These are phyloP conservation scores for Cucurbita ficifolia DNA, from an alignment of 306 rosid genomes.

Conservation along the genomic window DNA sequence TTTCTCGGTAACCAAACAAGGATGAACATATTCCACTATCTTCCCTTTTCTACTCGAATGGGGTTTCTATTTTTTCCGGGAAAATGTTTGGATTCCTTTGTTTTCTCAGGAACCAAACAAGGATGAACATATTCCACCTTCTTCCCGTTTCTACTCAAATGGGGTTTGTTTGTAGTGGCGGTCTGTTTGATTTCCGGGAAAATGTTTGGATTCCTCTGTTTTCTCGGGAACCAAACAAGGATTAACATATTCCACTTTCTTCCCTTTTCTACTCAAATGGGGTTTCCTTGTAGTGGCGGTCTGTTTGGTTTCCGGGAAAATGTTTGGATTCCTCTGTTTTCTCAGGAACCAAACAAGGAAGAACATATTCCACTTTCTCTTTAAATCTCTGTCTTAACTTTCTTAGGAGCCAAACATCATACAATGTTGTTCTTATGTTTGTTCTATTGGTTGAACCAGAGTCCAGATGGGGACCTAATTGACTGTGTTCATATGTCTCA, in stretches of 20 bases:
- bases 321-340: background rate
- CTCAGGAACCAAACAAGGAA: background rate
- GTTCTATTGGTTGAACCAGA: conserved; percentile 36
- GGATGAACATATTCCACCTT: background rate
- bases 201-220: background rate
- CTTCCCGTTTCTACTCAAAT: background rate
- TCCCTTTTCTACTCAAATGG: conserved; percentile 3
- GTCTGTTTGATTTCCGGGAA: background rate
- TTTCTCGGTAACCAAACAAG: background rate
- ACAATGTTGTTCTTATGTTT: background rate
- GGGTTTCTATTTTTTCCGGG: background rate
- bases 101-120: background rate
- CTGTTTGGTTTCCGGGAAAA: background rate
- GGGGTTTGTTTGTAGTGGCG: background rate
- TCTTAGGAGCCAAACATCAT: background rate
- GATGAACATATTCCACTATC: background rate
- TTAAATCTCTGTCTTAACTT: background rate
- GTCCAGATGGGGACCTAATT: conserved; percentile 90
- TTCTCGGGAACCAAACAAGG: background rate
- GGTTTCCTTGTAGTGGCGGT: no score
- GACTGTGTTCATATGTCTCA: conserved; percentile 77
- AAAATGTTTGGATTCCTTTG: background rate
- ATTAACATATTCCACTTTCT: background rate
- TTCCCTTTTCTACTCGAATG: conserved; percentile 1
- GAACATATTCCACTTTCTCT: background rate